Conservation (phyloP, 2,329 filamentous ascomycete species). For the Purpureocillium lavendulum region DNA sequence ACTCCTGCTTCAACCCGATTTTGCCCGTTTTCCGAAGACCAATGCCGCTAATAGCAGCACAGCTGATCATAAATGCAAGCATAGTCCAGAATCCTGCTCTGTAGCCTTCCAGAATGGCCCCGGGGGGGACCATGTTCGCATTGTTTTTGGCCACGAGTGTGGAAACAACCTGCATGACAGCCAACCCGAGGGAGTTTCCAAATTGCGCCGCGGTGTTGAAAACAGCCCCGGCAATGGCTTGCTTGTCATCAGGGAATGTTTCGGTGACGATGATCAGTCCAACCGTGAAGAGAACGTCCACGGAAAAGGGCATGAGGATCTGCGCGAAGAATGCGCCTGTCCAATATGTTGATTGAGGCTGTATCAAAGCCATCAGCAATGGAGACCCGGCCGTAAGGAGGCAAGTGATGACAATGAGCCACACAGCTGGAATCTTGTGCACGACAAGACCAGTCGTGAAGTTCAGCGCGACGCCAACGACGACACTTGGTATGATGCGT, state of each 20-base stretch:
- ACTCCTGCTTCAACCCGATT: conserved; percentile 37
- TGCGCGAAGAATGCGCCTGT: conserved; percentile 33
- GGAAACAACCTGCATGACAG: conserved; percentile 36
- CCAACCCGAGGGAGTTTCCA: conserved; percentile 40
- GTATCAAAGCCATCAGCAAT: conserved; percentile 45
- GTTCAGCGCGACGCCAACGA: conserved; percentile 34
- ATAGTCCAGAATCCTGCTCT: conserved; percentile 41
- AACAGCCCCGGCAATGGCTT: conserved; percentile 52
- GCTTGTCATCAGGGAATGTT: conserved; percentile 45
- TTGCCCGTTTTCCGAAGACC: conserved; percentile 34
- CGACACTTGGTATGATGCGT: conserved; percentile 34
- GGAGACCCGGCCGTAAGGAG: conserved; percentile 35
- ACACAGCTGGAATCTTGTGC: conserved; percentile 29
- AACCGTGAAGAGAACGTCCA: conserved; percentile 46
- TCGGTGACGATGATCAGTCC: conserved; percentile 45
- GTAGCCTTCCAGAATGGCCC: conserved; percentile 38
- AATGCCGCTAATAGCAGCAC: conserved; percentile 25
- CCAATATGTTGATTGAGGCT: conserved; percentile 44
- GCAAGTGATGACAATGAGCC: conserved; percentile 29
- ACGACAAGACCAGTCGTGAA: conserved; percentile 36
- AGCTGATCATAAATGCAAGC: conserved; percentile 37
- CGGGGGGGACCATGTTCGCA: conserved; percentile 11
- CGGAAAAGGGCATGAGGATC: conserved; percentile 30
- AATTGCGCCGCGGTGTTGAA: conserved; percentile 53
- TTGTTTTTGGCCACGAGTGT: conserved; percentile 26